Conservation (phyloP, 805 yeast species). For the Ogataea nitratoaversa region DNA sequence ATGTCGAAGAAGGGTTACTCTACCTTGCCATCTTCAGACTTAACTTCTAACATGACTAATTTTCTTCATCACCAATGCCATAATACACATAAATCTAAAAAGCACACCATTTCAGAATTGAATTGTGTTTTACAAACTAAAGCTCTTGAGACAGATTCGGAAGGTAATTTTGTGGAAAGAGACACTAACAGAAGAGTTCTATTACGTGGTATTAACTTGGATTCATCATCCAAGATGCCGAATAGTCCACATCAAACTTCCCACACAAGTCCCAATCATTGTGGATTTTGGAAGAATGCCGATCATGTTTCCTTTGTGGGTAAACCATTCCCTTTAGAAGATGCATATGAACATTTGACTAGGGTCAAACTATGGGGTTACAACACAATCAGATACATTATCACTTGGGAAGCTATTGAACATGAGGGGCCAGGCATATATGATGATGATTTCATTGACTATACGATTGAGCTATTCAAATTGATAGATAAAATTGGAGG, state of each 20-base stretch:
- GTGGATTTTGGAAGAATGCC: conserved; percentile 58
- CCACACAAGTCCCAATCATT: conserved; percentile 33
- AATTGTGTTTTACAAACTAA: conserved; percentile 20
- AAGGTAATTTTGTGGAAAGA: conserved; percentile 56
- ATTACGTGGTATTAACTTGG: conserved; percentile 78
- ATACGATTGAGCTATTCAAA: conserved; percentile 57
- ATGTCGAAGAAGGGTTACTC: conserved; percentile 1
- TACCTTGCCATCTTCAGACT: conserved; percentile 5
- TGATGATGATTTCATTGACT: conserved; percentile 72
- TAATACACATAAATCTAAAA: neutral
- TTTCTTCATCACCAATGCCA: neutral
- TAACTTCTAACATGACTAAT: neutral
- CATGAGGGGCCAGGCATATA: conserved; percentile 82
- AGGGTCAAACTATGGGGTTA: conserved; percentile 79
- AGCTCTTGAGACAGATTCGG: conserved; percentile 31
- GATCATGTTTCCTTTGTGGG: conserved; percentile 78
- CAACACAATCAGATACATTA: conserved; percentile 68
- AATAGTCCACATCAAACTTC: conserved; percentile 45
- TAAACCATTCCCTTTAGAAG: conserved; percentile 72
- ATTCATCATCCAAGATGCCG: conserved; percentile 72
- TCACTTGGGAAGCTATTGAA: conserved; percentile 92
- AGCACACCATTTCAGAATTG: conserved; percentile 6
- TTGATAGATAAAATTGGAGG: conserved; percentile 63
- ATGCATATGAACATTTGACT: conserved; percentile 63
- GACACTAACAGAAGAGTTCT: conserved; percentile 53